Evolutionary conservation across 2,329 filamentous ascomycete genomes (phyloP), one percentile per base, ranked within the genome.

Genomic region (Alternaria ethzedia): DNA sequence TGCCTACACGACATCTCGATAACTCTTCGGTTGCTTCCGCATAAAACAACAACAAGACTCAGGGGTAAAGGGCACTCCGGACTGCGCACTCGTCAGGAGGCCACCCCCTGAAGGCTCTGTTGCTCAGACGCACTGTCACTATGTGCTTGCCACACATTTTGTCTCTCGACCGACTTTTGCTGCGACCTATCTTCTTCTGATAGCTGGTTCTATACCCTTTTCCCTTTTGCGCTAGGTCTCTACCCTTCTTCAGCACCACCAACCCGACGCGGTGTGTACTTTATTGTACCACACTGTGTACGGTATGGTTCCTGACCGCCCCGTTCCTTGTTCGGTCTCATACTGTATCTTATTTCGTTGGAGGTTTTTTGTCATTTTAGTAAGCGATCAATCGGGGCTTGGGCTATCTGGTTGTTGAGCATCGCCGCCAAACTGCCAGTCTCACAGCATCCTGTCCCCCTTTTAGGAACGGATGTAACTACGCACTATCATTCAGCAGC

Each of bases 1-100:
- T 11, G 63, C 67, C 51, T 75, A 74, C 28, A 63, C 67, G 4
- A 63, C 65, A 26, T 65, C 70, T 50, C 67, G 71, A 66, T 76
- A 72, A 45, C 12, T 30, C 6, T 41, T 36, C 60, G 20, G 45
- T 23, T 13, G 25, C 26, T 17, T 21, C 11, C n/a, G 23, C 21
- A 30, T 28, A 25, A 59, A 8, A 63, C 17, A 60, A 21, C 21
- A 23, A 46, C 47, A 23, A 17, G 47, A 36, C 41, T 59, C 32
- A 59, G 43, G 50, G 44, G 57, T 7, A 45, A 32, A 25, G 13
- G 45, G 21, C 45, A 30, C 21, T n/a, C 17, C 23, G 36, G 43
- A 41, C 44, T 51, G 46, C 26, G 26, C 26, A 52, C 44, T 25
- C 28, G 21, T 15, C 32, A n/a, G 45, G 30, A 46, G 44, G 5